Evolutionary conservation across 2,329 filamentous ascomycete species (phyloP), one percentile per base, ranked within the genome.

Genomic region (Escovopsis sp.): DNA sequence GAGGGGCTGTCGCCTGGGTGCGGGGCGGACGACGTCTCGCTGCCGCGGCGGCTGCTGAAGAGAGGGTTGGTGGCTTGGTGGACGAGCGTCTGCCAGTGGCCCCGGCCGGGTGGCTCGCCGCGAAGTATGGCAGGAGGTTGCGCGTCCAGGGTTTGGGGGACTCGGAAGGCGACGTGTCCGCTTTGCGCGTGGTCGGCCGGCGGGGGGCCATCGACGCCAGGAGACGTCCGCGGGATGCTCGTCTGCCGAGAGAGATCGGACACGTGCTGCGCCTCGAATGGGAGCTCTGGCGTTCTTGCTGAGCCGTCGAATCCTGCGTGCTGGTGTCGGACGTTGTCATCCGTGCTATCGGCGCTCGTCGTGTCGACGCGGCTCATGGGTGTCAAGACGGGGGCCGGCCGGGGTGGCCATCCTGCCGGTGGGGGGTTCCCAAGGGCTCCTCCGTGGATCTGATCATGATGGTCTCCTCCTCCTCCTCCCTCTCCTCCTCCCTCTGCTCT

Each of bases 251-350:
- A 56, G 18, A 57, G 38, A 5, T 58, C 48, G 31, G 53, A 39
- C 35, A 50, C 40, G 41, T 48, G 42, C 37, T 46, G 47, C 6
- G 47, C 48, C 4, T 48, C 45, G 26, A 48, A 27, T 11, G 47
- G 37, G 10, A 47, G 55, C n/a, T 67, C 62, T 10, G 64, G 62
- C 8, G 63, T 62, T 35, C 60, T 58, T 4, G 61, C 60, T 5
- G 61, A 60, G 13, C 61, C 60, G 38, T 73, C 73, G 2, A 69
- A 68, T 6, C 68, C 58, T 23, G 21, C 21, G 10, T 69, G 62
- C 36, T 75, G 71, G 43, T 77, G 77, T 35, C 72, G 62, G 26
- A 78, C 63, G 6, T 71, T 70, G 42, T 79, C 79, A 3, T 72
- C 66, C 1, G 73, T 78, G 49, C 72, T 77, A 31, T 71, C 72